Evolutionary conservation across 1,284 basidiomycete species (phyloP).

Genomic region (Pisolithus thermaeus): DNA sequence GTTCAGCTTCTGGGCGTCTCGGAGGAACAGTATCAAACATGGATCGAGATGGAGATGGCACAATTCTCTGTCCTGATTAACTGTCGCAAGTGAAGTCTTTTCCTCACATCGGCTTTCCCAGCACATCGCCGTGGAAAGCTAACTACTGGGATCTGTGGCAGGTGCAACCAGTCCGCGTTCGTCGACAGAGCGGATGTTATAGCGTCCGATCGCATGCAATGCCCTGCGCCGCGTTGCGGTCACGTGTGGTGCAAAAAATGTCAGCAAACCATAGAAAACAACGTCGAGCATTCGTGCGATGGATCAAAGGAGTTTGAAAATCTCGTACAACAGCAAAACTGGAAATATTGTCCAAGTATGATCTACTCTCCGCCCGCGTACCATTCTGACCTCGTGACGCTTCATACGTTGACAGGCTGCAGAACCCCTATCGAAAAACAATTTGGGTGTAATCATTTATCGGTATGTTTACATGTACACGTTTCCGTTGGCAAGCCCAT

Average conservation of each 20-base stretch:
- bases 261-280: constrained; percentile 37
- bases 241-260: constrained; percentile 52
- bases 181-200: constrained; percentile 47
- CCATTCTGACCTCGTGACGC: no score
- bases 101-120: background rate
- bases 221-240: constrained; percentile 41
- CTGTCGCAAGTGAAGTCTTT: constrained; percentile 15
- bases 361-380: background rate
- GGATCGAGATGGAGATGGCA: constrained; percentile 50
- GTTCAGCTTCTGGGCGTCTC: constrained; percentile 43
- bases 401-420: constrained; percentile 25
- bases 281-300: constrained; percentile 49
- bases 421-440: constrained; percentile 52
- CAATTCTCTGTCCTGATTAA: constrained; percentile 44
- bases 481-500: background rate
- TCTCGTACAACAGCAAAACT: constrained; percentile 42
- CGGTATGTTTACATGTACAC: constrained; percentile 33
- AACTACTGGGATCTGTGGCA: constrained; percentile 15
- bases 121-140: background rate
- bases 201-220: constrained; percentile 33
- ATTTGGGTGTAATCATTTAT: constrained; percentile 61
- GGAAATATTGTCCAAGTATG: constrained; percentile 53
- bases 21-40: no score
- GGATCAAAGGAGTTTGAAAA: constrained; percentile 47
- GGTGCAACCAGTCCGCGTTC: constrained; percentile 41